phyloP scores from a whole-genome alignment of 1,284 basidiomycete species.

The Tranzscheliella williamsii region DNA sequence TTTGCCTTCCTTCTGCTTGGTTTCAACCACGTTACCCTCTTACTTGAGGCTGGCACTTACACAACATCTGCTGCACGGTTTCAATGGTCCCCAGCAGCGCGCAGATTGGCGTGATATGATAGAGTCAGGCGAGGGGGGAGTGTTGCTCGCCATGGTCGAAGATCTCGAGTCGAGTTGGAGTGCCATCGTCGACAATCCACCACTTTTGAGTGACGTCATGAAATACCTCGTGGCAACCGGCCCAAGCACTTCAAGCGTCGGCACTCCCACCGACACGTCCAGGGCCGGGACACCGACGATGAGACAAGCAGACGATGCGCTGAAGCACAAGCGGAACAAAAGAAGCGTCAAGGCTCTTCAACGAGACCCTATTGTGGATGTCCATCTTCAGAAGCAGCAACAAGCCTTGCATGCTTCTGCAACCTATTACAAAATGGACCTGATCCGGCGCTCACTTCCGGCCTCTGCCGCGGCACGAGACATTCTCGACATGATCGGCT shows the following conservation, averaged over 20 bases:
- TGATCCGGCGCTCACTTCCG: slow-evolving; percentile 68
- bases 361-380: slow-evolving; percentile 65
- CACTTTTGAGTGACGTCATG: slow-evolving; percentile 56
- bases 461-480: slow-evolving; percentile 78
- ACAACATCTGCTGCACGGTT: slow-evolving; percentile 62
- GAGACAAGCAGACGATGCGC: slow-evolving; percentile 1
- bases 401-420: slow-evolving; percentile 76
- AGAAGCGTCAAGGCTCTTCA: slow-evolving; percentile 51
- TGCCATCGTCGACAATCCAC: slow-evolving; percentile 54
- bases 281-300: slow-evolving; percentile 17
- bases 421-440: slow-evolving; percentile 70
- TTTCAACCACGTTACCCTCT: slow-evolving; percentile 73
- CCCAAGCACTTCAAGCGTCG: slow-evolving; percentile 2
- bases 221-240: slow-evolving; percentile 24
- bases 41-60: slow-evolving; percentile 85
- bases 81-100: slow-evolving; percentile 48
- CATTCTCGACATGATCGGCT: slow-evolving; percentile 63
- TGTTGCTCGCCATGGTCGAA: slow-evolving; percentile 75
- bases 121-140: slow-evolving; percentile 71
- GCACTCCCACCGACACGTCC: slow-evolving; percentile 13
- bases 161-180: slow-evolving; percentile 67
- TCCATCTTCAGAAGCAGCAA: slow-evolving; percentile 68
- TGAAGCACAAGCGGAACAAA: slow-evolving; percentile 2
- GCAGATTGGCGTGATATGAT: slow-evolving; percentile 67
- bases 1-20: slow-evolving; percentile 75